Base-by-base conservation (phyloP, 1,284 basidiomycete species). In the Cerrena zonata region DNA sequence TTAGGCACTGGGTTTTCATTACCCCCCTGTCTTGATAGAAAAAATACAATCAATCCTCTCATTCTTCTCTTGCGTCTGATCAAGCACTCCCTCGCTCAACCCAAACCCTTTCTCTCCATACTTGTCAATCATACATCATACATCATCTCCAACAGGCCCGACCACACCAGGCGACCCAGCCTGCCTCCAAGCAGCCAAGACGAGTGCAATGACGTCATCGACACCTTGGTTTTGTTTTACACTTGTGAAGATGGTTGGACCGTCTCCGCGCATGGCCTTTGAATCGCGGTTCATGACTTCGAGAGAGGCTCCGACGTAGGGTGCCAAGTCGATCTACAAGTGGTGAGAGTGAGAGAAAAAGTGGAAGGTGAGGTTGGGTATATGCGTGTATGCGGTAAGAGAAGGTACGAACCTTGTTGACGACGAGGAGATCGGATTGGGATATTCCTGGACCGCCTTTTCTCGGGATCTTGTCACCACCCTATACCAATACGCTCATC, bases 361-460 rank as follows among this genome's bases (percentile, higher is more conserved):
- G 12, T n/a, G n/a, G 25, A 18, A 1, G 24, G 11, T 13, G 18
- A 23, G 18, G 26, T 12, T 21, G 15, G 4, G 2, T 10, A 25
- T 12, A 47, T 36, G 30, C 5, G 22, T 12, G 25, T 5, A 30
- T 19, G 45, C 5, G n/a, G n/a, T n/a, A n/a, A n/a, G n/a, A n/a
- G 19, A 43, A 36, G 23, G 45, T 38, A 27, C 69, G 53, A 43
- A 86, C 92, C 78, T 97, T 97, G 77, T 99, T 99, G 62, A 99
- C 84, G 23, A 99, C 84, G 46, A 99, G 74, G 27, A 99, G 75
- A 71, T 99, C 95, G 2, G 92, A 94, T 65, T 95, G 89, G 1
- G 91, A 93, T 59, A 97, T 95, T 12, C 95, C 95, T 1, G 95
- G 95, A 1, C 95, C 95, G 4, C 96, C 95, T 73, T 99, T 99